phyloP scores from a whole-genome alignment of 768 basidiomycete species.

The Kwoniella bestiolae region DNA sequence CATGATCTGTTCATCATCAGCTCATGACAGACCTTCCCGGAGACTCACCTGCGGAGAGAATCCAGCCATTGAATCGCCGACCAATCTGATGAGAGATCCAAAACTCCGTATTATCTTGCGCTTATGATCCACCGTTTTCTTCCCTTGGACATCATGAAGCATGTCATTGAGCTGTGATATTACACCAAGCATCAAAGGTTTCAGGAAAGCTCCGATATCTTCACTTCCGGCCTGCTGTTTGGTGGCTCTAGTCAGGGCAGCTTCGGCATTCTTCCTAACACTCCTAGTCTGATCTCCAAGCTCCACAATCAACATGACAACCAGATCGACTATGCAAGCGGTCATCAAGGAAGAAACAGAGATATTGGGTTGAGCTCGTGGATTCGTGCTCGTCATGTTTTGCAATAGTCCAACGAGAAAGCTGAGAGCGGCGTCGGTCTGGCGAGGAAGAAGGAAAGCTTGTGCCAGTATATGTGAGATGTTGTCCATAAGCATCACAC shows the following conservation, averaged over 20 bases:
- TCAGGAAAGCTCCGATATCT: constrained; percentile 67
- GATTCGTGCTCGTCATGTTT: constrained; percentile 20
- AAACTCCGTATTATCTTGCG: constrained; percentile 77
- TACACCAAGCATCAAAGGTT: constrained; percentile 78
- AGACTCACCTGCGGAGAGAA: constrained; percentile 81
- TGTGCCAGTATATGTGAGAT: constrained; percentile 38
- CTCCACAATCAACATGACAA: constrained; percentile 74
- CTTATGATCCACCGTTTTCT: constrained; percentile 71
- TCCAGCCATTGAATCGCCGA: constrained; percentile 72
- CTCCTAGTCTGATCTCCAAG: constrained; percentile 71
- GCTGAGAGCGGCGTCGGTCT: constrained; percentile 27
- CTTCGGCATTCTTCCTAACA: constrained; percentile 62
- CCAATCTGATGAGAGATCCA: constrained; percentile 69
- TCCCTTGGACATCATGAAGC: constrained; percentile 80
- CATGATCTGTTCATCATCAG: constrained; percentile 75
- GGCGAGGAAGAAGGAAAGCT: constrained; percentile 39
- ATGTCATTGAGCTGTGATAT: constrained; percentile 83
- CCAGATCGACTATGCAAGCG: constrained; percentile 69
- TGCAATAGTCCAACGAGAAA: constrained; percentile 44
- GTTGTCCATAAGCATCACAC: constrained; percentile 43
- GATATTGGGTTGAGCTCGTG: constrained; percentile 21
- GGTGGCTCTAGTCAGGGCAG: constrained; percentile 42
- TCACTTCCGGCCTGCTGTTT: constrained; percentile 42
- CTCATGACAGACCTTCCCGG: neutral
- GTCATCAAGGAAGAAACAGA: constrained; percentile 60